Conservation (phyloP, 306 rosid genomes). For the Cucumis cinereus region DNA sequence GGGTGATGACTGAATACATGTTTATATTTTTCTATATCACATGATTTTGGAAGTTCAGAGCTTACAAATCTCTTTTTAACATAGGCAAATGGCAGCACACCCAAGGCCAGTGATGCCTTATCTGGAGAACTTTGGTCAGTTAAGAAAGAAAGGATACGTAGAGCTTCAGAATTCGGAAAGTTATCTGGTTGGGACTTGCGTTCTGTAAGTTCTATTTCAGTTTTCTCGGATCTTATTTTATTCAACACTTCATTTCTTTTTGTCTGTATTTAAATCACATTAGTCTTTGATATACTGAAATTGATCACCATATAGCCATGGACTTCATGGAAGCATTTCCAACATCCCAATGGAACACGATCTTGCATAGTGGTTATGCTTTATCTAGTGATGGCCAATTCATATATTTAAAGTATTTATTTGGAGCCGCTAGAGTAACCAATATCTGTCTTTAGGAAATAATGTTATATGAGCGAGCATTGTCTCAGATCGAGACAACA, state of each 20-base stretch:
- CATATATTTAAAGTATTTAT: neutral
- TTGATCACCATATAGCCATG: neutral
- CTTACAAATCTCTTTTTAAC: conserved; percentile 9
- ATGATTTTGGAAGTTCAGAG: conserved; percentile 3
- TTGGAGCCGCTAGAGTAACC: neutral
- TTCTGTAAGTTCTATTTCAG: conserved; percentile 49
- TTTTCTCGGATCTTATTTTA: neutral
- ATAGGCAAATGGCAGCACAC: conserved; percentile 72
- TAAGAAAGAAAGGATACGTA: conserved; percentile 81
- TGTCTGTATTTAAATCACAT: neutral
- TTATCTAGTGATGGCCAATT: neutral
- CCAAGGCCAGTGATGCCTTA: conserved; percentile 89
- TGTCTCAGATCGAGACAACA: neutral
- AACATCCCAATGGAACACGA: neutral
- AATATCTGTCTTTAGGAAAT: neutral
- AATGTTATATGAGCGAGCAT: neutral
- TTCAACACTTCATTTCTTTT: neutral
- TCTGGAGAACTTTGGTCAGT: conserved; percentile 97
- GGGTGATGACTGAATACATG: conserved; percentile 23
- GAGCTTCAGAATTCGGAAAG: conserved; percentile 60
- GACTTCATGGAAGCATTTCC: neutral
- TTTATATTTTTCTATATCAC: neutral
- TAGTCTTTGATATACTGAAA: neutral
- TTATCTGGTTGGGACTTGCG: conserved; percentile 86
- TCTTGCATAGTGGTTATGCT: neutral